Conservation (phyloP, 371 early-diverging fungal genomes). For the Conidiobolus coronatus region DNA sequence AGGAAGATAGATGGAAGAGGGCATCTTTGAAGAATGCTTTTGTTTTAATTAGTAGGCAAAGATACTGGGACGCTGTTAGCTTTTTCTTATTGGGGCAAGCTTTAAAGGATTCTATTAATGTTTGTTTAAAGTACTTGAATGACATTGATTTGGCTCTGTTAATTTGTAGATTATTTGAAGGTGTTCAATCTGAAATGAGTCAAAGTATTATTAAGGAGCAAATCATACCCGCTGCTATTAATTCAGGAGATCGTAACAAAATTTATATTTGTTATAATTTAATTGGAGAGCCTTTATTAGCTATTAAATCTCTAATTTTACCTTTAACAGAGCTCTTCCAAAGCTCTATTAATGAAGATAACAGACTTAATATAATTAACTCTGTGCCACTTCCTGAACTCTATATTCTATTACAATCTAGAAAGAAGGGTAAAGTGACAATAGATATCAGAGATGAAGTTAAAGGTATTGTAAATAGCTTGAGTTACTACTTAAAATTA, state of each 20-base stretch:
- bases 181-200: not conserved
- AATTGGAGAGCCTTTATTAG: not conserved
- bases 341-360: not conserved
- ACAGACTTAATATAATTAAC: too few species aligned
- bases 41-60: slow-evolving; percentile 79
- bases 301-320: not conserved
- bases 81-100: slow-evolving; percentile 83
- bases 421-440: not conserved
- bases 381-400: not conserved
- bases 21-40: slow-evolving; percentile 95
- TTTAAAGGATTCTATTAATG: slow-evolving; percentile 69
- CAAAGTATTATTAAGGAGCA: not conserved
- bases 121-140: slow-evolving; percentile 69
- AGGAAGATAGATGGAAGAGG: slow-evolving; percentile 59
- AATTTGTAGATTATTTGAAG: not conserved
- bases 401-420: not conserved
- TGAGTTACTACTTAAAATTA: not conserved
- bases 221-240: not conserved
- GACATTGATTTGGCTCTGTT: slow-evolving; percentile 82
- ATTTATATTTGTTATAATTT: not conserved
- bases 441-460: not conserved
- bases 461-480: not conserved
- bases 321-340: not conserved
- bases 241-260: not conserved
- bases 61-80: slow-evolving; percentile 82